Evolutionary conservation across 768 basidiomycete species (phyloP).

Genomic region (Leccinum arenicola): DNA sequence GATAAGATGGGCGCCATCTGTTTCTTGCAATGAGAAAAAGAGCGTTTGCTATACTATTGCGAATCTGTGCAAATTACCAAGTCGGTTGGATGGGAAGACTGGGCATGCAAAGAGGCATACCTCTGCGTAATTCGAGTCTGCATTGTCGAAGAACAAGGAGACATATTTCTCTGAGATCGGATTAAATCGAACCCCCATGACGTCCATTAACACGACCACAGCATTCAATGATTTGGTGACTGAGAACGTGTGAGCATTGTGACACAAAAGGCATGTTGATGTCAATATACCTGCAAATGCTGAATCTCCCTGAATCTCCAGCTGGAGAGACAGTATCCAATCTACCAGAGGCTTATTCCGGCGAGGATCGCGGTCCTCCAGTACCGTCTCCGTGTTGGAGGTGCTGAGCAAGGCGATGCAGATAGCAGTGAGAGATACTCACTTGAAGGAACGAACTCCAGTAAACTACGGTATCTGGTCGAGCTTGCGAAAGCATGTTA

Average conservation of each 20-base stretch:
- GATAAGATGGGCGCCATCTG: slow-evolving; percentile 69
- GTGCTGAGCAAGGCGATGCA: slow-evolving; percentile 4
- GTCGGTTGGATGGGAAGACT: slow-evolving; percentile 1
- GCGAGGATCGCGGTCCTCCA: slow-evolving; percentile 77
- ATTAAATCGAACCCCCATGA: slow-evolving; percentile 63
- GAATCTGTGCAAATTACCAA: slow-evolving; percentile 45
- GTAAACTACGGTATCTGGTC: slow-evolving; percentile 77
- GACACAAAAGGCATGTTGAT: neutral
- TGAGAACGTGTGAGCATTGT: slow-evolving; percentile 30
- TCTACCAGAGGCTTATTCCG: slow-evolving; percentile 68
- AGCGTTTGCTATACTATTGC: slow-evolving; percentile 64
- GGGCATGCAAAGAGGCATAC: slow-evolving; percentile 35
- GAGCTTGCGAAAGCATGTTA: slow-evolving; percentile 67
- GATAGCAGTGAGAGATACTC: neutral
- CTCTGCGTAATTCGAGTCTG: slow-evolving; percentile 83
- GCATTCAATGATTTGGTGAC: slow-evolving; percentile 75
- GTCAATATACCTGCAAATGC: slow-evolving; percentile 73
- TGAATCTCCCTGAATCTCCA: slow-evolving; percentile 83
- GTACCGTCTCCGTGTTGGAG: slow-evolving; percentile 37
- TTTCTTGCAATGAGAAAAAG: slow-evolving; percentile 55
- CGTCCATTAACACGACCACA: slow-evolving; percentile 64
- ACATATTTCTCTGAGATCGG: slow-evolving; percentile 66
- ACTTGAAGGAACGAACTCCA: slow-evolving; percentile 66
- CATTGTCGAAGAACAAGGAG: slow-evolving; percentile 67
- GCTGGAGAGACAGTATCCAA: slow-evolving; percentile 71